These are phyloP conservation scores for Kwoniella newhampshirensis DNA, from an alignment of 768 basidiomycete species.

Conservation along the genomic window DNA sequence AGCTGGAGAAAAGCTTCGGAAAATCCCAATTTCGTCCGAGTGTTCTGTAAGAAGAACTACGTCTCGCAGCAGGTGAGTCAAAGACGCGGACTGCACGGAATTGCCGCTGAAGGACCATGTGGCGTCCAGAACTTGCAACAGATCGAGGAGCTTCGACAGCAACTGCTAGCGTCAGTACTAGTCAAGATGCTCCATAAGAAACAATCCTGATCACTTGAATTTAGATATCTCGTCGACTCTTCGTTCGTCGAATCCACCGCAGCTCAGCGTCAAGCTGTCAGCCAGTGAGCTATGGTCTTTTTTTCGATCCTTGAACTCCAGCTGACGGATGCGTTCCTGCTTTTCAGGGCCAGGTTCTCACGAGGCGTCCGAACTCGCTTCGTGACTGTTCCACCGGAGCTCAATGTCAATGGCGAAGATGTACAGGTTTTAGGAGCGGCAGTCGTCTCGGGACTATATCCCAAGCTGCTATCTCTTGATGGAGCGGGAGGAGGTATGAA, in stretches of 20 bases:
- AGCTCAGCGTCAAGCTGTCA: constrained; percentile 68
- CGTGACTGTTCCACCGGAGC: constrained; percentile 67
- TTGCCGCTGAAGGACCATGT: neutral
- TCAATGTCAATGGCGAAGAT: constrained; percentile 67
- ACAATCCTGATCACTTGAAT: neutral
- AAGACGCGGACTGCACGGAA: constrained; percentile 1
- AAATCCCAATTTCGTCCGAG: constrained; percentile 63
- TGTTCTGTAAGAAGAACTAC: constrained; percentile 77
- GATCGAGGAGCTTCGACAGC: constrained; percentile 93
- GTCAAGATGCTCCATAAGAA: neutral
- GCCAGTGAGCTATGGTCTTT: constrained; percentile 57
- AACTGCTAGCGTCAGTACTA: constrained; percentile 66
- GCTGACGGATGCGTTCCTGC: constrained; percentile 4
- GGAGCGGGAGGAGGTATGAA: constrained; percentile 61
- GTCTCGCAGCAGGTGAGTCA: constrained; percentile 72
- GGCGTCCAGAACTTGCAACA: constrained; percentile 80
- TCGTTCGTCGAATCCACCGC: constrained; percentile 72
- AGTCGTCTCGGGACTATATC: constrained; percentile 81
- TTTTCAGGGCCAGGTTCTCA: constrained; percentile 67
- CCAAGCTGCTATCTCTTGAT: constrained; percentile 80
- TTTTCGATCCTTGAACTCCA: neutral
- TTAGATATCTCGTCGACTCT: constrained; percentile 83
- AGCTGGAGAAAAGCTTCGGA: constrained; percentile 78
- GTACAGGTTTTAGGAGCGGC: constrained; percentile 72
- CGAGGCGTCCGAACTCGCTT: constrained; percentile 70